These are phyloP conservation scores for Aspergillus brunneoviolaceus DNA, from an alignment of 2,329 filamentous ascomycete species.

Conservation along the genomic window DNA sequence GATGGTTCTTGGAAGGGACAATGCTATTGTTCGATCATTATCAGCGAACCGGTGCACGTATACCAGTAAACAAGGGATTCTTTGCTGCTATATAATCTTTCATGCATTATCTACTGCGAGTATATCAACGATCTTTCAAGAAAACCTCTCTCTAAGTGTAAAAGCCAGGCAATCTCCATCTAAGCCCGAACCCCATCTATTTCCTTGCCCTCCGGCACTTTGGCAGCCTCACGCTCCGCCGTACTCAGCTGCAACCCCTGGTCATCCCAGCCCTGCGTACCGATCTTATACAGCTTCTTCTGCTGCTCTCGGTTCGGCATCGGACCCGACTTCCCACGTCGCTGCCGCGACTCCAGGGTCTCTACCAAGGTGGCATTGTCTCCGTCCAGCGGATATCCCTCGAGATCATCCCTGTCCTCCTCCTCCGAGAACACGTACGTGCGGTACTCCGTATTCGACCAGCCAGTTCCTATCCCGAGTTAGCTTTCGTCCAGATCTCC, in stretches of 20 bases:
- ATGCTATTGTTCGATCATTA: background rate
- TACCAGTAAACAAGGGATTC: background rate
- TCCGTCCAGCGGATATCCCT: constrained; percentile 34
- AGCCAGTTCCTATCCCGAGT: constrained; percentile 62
- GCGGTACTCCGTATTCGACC: constrained; percentile 71
- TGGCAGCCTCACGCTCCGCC: constrained; percentile 35
- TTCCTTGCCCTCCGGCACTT: constrained; percentile 35
- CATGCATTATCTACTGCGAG: background rate
- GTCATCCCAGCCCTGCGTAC: constrained; percentile 45
- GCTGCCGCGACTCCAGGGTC: constrained; percentile 42
- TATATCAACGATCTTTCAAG: constrained; percentile 15
- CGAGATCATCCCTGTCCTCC: constrained; percentile 49
- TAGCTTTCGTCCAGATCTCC: background rate
- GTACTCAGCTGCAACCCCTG: constrained; percentile 42
- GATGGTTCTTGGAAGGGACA: background rate
- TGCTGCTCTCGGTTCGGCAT: constrained; percentile 38
- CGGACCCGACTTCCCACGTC: constrained; percentile 40
- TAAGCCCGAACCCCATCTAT: constrained; percentile 30
- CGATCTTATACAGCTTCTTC: constrained; percentile 38
- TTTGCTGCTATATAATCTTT: background rate
- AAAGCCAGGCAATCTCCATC: background rate
- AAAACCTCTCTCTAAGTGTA: constrained; percentile 28
- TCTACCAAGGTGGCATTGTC: constrained; percentile 45
- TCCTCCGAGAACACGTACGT: constrained; percentile 64
- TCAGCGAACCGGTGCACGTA: background rate